These are phyloP conservation scores for Phytopythium boreale DNA, from an alignment of 352 stramenopile species.

Conservation along the genomic window DNA sequence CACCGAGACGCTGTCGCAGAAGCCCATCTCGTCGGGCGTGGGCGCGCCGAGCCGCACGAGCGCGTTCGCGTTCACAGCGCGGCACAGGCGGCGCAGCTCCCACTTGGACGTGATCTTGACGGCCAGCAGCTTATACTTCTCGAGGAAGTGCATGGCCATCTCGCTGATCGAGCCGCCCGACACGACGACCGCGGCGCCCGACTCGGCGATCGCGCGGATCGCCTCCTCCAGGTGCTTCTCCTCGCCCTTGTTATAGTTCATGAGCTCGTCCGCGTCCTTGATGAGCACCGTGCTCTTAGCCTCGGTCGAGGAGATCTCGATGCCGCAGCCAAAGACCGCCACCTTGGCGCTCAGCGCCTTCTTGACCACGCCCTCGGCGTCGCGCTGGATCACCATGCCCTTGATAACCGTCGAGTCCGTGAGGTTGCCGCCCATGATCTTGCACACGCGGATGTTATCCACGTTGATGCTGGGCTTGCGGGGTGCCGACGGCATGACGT, in stretches of 20 bases:
- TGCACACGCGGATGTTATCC: conserved; percentile 97
- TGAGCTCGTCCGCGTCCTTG: conserved; percentile 98
- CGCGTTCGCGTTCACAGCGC: conserved; percentile 95
- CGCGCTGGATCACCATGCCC: conserved; percentile 96
- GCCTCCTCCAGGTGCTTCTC: conserved; percentile 98
- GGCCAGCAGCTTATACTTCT: conserved; percentile 97
- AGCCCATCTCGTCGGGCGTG: conserved; percentile 98
- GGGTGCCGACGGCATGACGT: conserved; percentile 87
- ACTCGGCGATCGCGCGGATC: conserved; percentile 95
- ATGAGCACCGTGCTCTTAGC: conserved; percentile 99
- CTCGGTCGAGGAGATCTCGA: conserved; percentile 96
- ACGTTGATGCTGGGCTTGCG: conserved; percentile 92
- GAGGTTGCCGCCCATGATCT: conserved; percentile 97
- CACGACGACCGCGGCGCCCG: conserved; percentile 95
- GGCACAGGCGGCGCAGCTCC: conserved; percentile 97
- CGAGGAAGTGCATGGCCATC: conserved; percentile 99
- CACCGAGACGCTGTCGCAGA: conserved; percentile 90
- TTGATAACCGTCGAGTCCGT: conserved; percentile 95
- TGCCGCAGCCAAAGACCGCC: conserved; percentile 95
- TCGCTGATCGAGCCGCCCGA: conserved; percentile 96
- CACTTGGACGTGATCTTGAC: conserved; percentile 99
- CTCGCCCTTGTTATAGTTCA: conserved; percentile 99
- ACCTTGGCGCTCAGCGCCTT: conserved; percentile 93
- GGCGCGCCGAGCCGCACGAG: conserved; percentile 96
- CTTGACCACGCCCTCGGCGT: conserved; percentile 92